Conservation (phyloP, 768 basidiomycete genomes). For the Suillus luteus region DNA sequence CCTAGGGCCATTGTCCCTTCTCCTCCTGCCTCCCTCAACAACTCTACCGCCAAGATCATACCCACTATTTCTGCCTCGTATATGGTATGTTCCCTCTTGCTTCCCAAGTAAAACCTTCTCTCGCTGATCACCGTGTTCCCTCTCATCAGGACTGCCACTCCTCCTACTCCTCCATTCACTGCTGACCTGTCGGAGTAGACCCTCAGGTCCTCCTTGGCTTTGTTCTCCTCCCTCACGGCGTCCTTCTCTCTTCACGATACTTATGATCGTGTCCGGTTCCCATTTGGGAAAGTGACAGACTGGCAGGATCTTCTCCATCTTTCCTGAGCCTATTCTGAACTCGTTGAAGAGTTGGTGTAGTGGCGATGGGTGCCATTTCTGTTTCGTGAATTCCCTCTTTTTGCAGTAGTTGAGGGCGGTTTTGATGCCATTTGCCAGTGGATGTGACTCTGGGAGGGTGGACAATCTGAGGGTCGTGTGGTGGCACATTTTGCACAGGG, state of each 20-base stretch:
- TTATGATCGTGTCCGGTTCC: not conserved
- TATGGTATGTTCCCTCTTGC: not conserved
- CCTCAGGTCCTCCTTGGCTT: too few species aligned
- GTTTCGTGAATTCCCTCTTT: not conserved
- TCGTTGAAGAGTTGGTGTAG: not conserved
- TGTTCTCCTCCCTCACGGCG: too few species aligned
- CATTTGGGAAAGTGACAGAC: not conserved
- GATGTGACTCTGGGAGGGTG: not conserved
- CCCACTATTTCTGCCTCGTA: slow-evolving; percentile 27
- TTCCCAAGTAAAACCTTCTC: too few species aligned
- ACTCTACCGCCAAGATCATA: slow-evolving; percentile 24
- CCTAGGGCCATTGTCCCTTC: not conserved
- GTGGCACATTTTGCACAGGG: not conserved
- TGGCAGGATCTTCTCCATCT: not conserved
- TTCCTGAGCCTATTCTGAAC: not conserved
- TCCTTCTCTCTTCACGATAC: too few species aligned
- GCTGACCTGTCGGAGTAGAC: too few species aligned
- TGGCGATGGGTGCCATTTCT: not conserved
- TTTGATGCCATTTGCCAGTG: not conserved
- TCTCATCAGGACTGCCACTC: too few species aligned
- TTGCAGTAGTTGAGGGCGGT: not conserved
- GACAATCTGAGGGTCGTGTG: not conserved
- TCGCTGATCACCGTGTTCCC: too few species aligned
- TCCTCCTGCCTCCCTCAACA: slow-evolving; percentile 18
- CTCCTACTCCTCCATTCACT: too few species aligned